Conservation (phyloP, 805 yeast species). For the Ogataea pignaliae region DNA sequence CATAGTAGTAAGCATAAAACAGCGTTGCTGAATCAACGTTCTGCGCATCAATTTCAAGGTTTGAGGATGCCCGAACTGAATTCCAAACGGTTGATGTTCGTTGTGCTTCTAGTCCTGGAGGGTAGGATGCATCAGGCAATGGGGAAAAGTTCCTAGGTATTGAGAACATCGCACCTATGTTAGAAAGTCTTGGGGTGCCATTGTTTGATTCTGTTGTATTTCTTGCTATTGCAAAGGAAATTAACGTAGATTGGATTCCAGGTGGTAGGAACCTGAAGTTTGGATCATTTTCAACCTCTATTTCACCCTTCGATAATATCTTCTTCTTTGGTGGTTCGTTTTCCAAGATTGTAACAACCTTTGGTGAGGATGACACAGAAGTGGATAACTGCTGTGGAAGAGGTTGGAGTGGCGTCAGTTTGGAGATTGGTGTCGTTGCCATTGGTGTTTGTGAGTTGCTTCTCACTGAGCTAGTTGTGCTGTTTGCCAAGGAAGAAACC, state of each 20-base stretch:
- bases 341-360: too few relatives aligned
- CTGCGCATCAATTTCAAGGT: constrained; percentile 24
- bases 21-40: constrained; percentile 32
- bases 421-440: neutral
- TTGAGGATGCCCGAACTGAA: constrained; percentile 18
- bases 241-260: constrained; percentile 30
- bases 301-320: constrained; percentile 3
- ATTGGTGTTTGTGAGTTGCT: constrained; percentile 3
- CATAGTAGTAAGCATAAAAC: constrained; percentile 42
- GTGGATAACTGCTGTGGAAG: neutral
- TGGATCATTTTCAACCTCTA: constrained; percentile 21
- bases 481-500: constrained; percentile 3
- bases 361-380: neutral
- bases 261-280: constrained; percentile 31
- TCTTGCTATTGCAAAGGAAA: constrained; percentile 24
- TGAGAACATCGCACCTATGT: constrained; percentile 21
- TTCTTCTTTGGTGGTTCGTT: neutral
- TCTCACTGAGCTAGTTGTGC: constrained; percentile 4
- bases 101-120: constrained; percentile 31
- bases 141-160: constrained; percentile 26
- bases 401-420: neutral
- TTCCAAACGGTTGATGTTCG: constrained; percentile 31
- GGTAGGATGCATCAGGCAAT: constrained; percentile 22
- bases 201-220: constrained; percentile 11
- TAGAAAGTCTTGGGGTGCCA: constrained; percentile 16